A percentile compares a stretch with the other conserved stretches of the same genome.
Evolutionary conservation across 75 land plant species (phyloP).

Genomic region (Cupressus sempervirens): DNA sequence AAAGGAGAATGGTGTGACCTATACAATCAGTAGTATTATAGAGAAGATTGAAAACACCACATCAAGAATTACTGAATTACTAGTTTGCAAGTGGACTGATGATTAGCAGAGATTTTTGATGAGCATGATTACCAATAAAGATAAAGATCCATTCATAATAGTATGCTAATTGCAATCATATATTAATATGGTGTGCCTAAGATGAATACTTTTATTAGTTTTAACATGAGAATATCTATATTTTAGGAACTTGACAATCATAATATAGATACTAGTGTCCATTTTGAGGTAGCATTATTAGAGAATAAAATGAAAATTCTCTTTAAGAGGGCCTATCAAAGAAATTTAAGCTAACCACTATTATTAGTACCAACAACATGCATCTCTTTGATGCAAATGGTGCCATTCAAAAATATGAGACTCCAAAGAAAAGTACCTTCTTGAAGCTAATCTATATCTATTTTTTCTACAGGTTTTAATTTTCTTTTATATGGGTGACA

Average conservation of each 20-base stretch:
- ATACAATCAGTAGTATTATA: conserved; percentile 71
- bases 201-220: background rate
- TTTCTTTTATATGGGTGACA: background rate
- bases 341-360: conserved; percentile 90
- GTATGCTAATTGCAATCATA: conserved; percentile 24
- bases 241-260: conserved; percentile 68
- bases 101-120: conserved; percentile 93
- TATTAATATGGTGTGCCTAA: background rate
- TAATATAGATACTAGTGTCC: conserved; percentile 52
- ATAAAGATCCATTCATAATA: conserved; percentile 85
- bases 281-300: conserved; percentile 65
- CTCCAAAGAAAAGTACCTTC: conserved; percentile 83
- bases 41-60: conserved; percentile 81
- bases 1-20: conserved; percentile 64
- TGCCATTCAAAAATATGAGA: conserved; percentile 80
- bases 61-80: conserved; percentile 79
- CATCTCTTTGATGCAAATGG: conserved; percentile 88
- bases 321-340: conserved; percentile 79
- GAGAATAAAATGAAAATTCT: conserved; percentile 69
- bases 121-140: conserved; percentile 44
- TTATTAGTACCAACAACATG: conserved; percentile 94
- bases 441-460: conserved; percentile 2
- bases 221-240: background rate
- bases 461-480: background rate
- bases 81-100: conserved; percentile 85